Percentiles rank a stretch among this genome's conserved stretches.
Evolutionary conservation across 2,329 filamentous ascomycete species (phyloP).

Genomic region (Fonsecaea monophora): DNA sequence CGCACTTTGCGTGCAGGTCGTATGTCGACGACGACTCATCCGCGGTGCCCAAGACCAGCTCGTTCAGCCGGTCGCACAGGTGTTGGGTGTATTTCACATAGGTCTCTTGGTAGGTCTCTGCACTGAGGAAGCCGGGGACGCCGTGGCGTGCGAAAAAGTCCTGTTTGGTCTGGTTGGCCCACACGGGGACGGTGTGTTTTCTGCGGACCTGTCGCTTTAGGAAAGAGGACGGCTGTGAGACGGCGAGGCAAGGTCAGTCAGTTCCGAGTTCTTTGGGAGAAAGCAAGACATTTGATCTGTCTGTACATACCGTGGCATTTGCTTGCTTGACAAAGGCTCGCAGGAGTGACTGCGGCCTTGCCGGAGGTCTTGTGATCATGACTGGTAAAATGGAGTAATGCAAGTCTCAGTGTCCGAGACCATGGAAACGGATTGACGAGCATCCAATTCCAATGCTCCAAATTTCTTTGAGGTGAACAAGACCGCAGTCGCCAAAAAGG

Average conservation of each 20-base stretch:
- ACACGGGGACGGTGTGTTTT: conserved; percentile 29
- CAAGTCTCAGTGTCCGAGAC: conserved; percentile 21
- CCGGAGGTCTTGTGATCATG: conserved; percentile 38
- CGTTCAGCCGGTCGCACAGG: conserved; percentile 78
- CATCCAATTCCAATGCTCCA: neutral
- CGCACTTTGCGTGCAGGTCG: conserved; percentile 75
- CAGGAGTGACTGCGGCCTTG: conserved; percentile 39
- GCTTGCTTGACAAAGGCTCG: conserved; percentile 34
- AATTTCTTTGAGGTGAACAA: conserved; percentile 18
- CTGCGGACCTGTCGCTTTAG: conserved; percentile 31
- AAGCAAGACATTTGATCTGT: conserved; percentile 6
- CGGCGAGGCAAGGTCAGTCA: neutral
- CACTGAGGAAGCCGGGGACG: conserved; percentile 74
- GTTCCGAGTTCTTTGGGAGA: neutral
- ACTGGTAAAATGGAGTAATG: conserved; percentile 16
- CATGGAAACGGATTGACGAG: conserved; percentile 1
- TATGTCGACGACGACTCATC: conserved; percentile 52
- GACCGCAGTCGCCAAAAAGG: conserved; percentile 17
- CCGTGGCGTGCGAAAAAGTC: conserved; percentile 52
- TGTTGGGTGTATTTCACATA: conserved; percentile 83
- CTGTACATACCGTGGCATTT: neutral
- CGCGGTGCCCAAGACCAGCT: conserved; percentile 68
- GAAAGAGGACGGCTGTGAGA: conserved; percentile 21
- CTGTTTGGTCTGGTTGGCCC: conserved; percentile 30
- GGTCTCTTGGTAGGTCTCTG: conserved; percentile 73